These are phyloP conservation scores for Triticum timopheevii DNA, from an alignment of 176 grass and related monocot genomes.

Conservation along the genomic window DNA sequence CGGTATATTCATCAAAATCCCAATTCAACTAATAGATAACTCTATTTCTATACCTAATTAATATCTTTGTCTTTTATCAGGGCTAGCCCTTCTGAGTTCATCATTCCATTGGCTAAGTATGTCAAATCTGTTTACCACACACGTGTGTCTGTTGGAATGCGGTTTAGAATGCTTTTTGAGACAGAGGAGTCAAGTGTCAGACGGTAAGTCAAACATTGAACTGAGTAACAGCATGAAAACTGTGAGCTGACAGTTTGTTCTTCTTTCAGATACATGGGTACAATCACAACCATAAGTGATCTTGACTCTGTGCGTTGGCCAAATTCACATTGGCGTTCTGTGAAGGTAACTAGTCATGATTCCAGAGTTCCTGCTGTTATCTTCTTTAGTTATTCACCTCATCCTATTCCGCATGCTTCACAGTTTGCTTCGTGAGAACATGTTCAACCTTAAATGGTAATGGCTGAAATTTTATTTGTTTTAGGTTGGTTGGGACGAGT, in stretches of 20 bases:
- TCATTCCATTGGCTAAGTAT: constrained; percentile 93
- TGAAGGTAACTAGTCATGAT: constrained; percentile 58
- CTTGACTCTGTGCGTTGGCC: constrained; percentile 81
- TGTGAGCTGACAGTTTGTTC: constrained; percentile 21
- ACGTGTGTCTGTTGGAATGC: constrained; percentile 87
- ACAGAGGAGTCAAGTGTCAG: constrained; percentile 92
- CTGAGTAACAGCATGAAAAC: neutral
- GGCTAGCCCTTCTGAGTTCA: constrained; percentile 94
- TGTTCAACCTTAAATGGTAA: neutral
- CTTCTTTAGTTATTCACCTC: neutral
- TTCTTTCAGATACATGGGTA: constrained; percentile 92
- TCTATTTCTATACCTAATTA: constrained; percentile 19
- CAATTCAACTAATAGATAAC: neutral
- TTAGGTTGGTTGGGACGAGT: constrained; percentile 99
- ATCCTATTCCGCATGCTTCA: neutral
- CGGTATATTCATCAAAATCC: constrained; percentile 41
- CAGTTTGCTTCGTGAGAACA: neutral
- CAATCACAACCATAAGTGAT: constrained; percentile 85
- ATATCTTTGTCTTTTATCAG: constrained; percentile 39
- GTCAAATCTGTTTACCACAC: constrained; percentile 95
- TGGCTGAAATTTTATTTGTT: constrained; percentile 6
- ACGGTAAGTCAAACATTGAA: constrained; percentile 53
- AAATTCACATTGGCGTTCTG: constrained; percentile 92
- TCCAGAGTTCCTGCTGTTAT: neutral
- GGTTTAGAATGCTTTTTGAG: constrained; percentile 99